These are phyloP conservation scores for Umbelopsis vinacea DNA, from an alignment of 192 early-diverging fungal species.

Conservation along the genomic window DNA sequence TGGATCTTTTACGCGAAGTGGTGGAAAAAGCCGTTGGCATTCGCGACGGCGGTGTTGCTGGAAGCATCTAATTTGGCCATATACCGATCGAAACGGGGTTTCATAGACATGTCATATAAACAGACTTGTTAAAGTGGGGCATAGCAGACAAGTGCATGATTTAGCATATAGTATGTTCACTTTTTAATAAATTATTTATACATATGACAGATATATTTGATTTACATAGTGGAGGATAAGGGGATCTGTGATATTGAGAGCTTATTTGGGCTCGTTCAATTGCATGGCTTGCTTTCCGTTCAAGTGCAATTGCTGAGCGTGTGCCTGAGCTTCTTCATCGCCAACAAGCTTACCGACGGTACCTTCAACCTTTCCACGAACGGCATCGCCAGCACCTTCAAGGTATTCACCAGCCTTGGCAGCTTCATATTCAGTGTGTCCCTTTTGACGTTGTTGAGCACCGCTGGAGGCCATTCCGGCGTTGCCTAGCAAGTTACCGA, in stretches of 20 bases:
- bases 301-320: not conserved
- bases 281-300: conserved; percentile 3
- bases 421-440: conserved; percentile 24
- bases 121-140: no score
- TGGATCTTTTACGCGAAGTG: conserved; percentile 37
- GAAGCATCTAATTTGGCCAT: not conserved
- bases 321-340: not conserved
- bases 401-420: conserved; percentile 30
- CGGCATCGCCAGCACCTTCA: conserved; percentile 3
- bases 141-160: not conserved
- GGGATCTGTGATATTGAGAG: no score
- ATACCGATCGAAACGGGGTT: not conserved
- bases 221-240: not conserved
- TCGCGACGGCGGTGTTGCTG: conserved; percentile 28
- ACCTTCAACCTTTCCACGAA: conserved; percentile 18
- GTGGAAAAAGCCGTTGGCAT: conserved; percentile 36
- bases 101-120: not conserved
- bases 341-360: conserved; percentile 8
- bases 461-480: conserved; percentile 25
- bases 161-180: not conserved
- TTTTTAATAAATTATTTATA: not conserved
- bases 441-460: conserved; percentile 28
- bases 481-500: conserved; percentile 31
- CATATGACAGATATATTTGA: not conserved
- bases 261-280: conserved; percentile 4